phyloP scores from a whole-genome alignment of 2,329 filamentous ascomycete genomes.

The Xylaria arbuscula region DNA sequence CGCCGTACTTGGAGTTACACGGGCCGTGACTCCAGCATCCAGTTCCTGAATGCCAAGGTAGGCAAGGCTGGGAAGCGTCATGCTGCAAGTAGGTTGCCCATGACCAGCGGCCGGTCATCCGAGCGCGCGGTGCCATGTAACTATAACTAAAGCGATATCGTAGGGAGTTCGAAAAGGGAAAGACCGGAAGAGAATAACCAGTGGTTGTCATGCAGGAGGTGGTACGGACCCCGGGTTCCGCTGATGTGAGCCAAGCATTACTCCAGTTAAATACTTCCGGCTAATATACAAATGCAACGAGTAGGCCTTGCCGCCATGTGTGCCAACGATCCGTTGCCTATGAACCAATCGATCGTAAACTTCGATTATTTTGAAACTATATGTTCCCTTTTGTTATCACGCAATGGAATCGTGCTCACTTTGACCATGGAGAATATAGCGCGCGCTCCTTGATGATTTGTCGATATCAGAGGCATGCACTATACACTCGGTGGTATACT shows the following conservation, averaged over 20 bases:
- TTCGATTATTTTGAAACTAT: conserved; percentile 8
- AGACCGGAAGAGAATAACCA: conserved; percentile 31
- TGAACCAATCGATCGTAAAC: background rate
- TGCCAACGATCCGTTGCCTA: background rate
- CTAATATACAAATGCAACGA: conserved; percentile 19
- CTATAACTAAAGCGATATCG: background rate
- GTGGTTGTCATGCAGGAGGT: conserved; percentile 13
- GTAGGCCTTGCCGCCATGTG: conserved; percentile 10
- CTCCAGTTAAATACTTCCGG: conserved; percentile 26
- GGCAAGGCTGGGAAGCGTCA: conserved; percentile 25
- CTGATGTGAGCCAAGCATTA: conserved; percentile 16
- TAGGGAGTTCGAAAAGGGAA: conserved; percentile 30
- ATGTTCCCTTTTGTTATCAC: background rate
- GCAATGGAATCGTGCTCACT: background rate
- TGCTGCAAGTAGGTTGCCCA: conserved; percentile 6
- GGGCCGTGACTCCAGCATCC: conserved; percentile 33
- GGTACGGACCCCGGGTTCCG: conserved; percentile 31
- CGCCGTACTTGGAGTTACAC: conserved; percentile 30
- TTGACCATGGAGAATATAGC: background rate
- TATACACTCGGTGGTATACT: background rate
- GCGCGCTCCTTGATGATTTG: background rate
- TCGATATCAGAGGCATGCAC: background rate
- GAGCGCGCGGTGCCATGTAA: conserved; percentile 9
- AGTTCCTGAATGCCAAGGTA: background rate
- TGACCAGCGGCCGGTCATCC: conserved; percentile 17